These are phyloP conservation scores for Melampsora allii-populina DNA, from an alignment of 1,284 basidiomycete genomes.

Conservation along the genomic window DNA sequence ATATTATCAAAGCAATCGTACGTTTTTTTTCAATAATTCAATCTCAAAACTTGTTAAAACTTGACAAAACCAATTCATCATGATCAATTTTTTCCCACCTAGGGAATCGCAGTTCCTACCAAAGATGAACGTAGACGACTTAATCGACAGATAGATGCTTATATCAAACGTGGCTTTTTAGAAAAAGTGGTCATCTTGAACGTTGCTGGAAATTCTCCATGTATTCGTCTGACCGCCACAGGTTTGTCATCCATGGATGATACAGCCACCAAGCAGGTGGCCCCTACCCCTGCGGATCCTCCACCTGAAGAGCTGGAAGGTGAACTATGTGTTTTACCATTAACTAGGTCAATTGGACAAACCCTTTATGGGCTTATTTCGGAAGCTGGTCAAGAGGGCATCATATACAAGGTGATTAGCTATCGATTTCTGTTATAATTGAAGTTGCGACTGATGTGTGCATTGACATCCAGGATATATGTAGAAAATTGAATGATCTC, in stretches of 20 bases:
- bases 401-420: conserved; percentile 35
- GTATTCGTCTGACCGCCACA: conserved; percentile 34
- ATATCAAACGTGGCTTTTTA: conserved; percentile 37
- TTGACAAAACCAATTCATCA: neutral
- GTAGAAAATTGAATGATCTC: conserved; percentile 63
- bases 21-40: neutral
- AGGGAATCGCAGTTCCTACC: conserved; percentile 37
- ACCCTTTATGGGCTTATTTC: conserved; percentile 20
- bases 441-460: no score
- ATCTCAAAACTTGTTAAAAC: neutral
- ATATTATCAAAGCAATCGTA: conserved; percentile 49
- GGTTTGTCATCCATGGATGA: conserved; percentile 23
- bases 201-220: conserved; percentile 28
- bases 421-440: neutral
- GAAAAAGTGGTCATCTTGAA: conserved; percentile 30
- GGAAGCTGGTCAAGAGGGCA: conserved; percentile 28
- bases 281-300: neutral
- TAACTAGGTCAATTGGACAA: conserved; percentile 36
- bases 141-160: conserved; percentile 37
- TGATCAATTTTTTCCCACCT: neutral
- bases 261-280: neutral
- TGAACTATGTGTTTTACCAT: conserved; percentile 14
- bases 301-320: conserved; percentile 20
- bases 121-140: conserved; percentile 41
- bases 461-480: conserved; percentile 61